These are phyloP conservation scores for Ambrosia trifida DNA, from an alignment of 129 eudicot species.

Conservation along the genomic window DNA sequence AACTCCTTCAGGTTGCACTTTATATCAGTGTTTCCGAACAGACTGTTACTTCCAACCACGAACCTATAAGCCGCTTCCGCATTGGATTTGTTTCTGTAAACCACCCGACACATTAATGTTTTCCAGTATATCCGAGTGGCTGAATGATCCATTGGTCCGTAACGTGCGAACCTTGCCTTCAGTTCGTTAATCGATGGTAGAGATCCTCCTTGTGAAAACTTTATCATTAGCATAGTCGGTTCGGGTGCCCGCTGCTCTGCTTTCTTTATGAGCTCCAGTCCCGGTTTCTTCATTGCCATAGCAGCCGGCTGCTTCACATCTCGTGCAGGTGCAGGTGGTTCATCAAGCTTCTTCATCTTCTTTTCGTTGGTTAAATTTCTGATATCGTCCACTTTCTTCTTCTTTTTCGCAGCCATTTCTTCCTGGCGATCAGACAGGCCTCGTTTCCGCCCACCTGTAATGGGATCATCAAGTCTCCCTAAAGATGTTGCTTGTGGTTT, in stretches of 20 bases:
- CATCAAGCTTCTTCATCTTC: constrained; percentile 40
- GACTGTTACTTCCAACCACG: constrained; percentile 39
- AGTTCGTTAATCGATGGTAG: constrained; percentile 71
- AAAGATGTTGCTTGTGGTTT: constrained; percentile 39
- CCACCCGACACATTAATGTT: constrained; percentile 63
- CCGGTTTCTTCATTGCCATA: constrained; percentile 24
- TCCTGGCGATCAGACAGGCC: constrained; percentile 80
- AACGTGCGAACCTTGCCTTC: constrained; percentile 83
- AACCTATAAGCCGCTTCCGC: constrained; percentile 62
- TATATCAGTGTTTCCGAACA: constrained; percentile 61
- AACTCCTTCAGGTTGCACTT: constrained; percentile 54
- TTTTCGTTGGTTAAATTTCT: constrained; percentile 49
- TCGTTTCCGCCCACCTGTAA: constrained; percentile 70
- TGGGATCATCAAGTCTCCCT: constrained; percentile 60
- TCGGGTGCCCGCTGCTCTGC: constrained; percentile 38
- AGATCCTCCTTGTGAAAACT: constrained; percentile 57
- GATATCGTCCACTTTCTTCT: constrained; percentile 54
- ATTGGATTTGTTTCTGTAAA: constrained; percentile 45
- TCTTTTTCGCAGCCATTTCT: constrained; percentile 58
- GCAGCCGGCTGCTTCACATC: constrained; percentile 37
- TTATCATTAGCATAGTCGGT: constrained; percentile 78
- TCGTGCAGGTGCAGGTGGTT: constrained; percentile 16
- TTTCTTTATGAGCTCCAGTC: constrained; percentile 40
- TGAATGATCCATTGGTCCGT: constrained; percentile 60
- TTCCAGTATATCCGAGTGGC: constrained; percentile 68